Evolutionary conservation across 306 rosid genomes (phyloP).

Genomic region (Cotoneaster glaucophyllus): DNA sequence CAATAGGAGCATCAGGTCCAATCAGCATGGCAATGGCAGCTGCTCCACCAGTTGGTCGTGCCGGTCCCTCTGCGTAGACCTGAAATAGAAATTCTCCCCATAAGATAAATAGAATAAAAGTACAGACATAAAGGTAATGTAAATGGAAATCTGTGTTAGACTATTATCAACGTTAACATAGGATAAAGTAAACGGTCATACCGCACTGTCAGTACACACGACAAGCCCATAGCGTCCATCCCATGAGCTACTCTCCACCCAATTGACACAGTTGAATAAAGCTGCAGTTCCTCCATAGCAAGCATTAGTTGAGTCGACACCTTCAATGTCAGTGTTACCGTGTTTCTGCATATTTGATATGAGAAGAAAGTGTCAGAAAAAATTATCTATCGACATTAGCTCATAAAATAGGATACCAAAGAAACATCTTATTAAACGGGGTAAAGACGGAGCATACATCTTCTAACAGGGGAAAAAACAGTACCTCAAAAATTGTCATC

Average conservation of each 20-base stretch:
- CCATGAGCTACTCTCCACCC: slow-evolving; percentile 99
- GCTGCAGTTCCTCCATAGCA: slow-evolving; percentile 99
- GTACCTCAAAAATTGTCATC: slow-evolving; percentile 97
- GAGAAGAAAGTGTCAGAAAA: slow-evolving; percentile 7
- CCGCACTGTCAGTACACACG: slow-evolving; percentile 97
- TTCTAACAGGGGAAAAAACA: background rate
- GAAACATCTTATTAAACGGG: background rate
- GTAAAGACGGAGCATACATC: background rate
- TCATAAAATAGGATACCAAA: background rate
- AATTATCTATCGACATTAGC: background rate
- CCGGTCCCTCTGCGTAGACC: slow-evolving; percentile 99
- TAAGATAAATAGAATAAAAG: slow-evolving; percentile 1
- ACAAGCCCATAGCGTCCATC: slow-evolving; percentile 99
- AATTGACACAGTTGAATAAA: slow-evolving; percentile 89
- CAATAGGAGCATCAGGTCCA: slow-evolving; percentile 92
- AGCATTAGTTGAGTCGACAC: slow-evolving; percentile 93
- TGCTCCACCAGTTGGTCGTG: slow-evolving; percentile 99
- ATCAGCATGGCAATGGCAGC: slow-evolving; percentile 93
- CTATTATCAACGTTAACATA: slow-evolving; percentile 3
- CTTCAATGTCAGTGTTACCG: slow-evolving; percentile 92
- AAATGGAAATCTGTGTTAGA: background rate
- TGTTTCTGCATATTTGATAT: slow-evolving; percentile 48
- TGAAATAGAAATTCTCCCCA: slow-evolving; percentile 31
- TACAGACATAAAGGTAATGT: background rate
- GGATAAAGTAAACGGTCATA: slow-evolving; percentile 28